Conservation (phyloP, 2,329 filamentous ascomycete genomes). For the Hypomyces perniciosus region DNA sequence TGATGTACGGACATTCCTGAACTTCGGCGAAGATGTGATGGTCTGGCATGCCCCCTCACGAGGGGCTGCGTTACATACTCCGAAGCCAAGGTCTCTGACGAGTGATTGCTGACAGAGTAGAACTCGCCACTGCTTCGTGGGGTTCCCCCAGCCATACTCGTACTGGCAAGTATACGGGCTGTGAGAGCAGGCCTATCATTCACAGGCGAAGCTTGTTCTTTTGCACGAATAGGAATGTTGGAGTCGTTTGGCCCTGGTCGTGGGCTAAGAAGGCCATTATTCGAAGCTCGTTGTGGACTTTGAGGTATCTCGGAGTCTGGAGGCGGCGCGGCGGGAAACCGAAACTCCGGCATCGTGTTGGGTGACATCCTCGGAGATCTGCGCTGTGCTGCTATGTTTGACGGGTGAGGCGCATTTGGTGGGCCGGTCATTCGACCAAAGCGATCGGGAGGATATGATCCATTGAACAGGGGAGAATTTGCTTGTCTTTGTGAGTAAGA, state of each 20-base stretch:
- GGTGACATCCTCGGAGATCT: constrained; percentile 37
- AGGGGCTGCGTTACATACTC: constrained; percentile 64
- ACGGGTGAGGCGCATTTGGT: constrained; percentile 42
- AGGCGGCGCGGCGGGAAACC: constrained; percentile 46
- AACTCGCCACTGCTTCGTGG: constrained; percentile 91
- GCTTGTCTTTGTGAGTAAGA: constrained; percentile 33
- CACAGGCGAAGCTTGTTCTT: constrained; percentile 43
- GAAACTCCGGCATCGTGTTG: constrained; percentile 48
- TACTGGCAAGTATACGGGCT: constrained; percentile 68
- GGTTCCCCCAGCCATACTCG: constrained; percentile 67
- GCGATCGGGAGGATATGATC: constrained; percentile 49
- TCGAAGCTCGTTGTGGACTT: constrained; percentile 23
- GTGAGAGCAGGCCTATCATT: constrained; percentile 55
- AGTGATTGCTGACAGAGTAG: constrained; percentile 91
- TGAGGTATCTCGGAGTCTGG: constrained; percentile 30
- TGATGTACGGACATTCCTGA: constrained; percentile 40
- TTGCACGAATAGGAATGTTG: constrained; percentile 34
- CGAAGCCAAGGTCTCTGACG: constrained; percentile 84
- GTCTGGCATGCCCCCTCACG: constrained; percentile 29
- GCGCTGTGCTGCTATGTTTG: constrained; percentile 29
- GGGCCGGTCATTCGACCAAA: constrained; percentile 36
- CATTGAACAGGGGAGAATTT: constrained; percentile 47
- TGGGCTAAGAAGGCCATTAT: constrained; percentile 38
- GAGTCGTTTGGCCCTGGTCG: constrained; percentile 28
- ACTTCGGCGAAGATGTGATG: constrained; percentile 41